Percentiles rank a stretch among this genome's conserved stretches.
phyloP scores from a whole-genome alignment of 2,329 filamentous ascomycete genomes.

The Hypoxylon sp. region DNA sequence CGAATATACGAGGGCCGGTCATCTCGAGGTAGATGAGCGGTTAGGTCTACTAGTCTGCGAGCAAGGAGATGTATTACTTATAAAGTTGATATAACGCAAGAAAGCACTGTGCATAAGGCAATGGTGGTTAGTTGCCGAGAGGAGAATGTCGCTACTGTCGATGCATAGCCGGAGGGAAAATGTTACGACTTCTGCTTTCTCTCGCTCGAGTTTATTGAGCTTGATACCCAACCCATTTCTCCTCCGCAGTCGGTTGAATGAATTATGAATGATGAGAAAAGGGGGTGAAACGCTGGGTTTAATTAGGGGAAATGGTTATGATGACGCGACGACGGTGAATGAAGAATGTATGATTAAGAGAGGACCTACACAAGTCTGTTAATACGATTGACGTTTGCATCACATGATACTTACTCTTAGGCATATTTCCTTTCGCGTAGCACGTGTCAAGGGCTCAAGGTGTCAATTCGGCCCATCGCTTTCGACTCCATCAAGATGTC shows the following conservation, averaged over 20 bases:
- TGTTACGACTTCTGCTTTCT: conserved; percentile 25
- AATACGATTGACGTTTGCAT: conserved; percentile 34
- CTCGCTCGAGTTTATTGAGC: conserved; percentile 19
- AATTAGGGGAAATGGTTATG: conserved; percentile 26
- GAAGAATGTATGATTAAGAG: conserved; percentile 36
- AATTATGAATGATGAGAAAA: conserved; percentile 27
- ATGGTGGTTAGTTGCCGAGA: conserved; percentile 18
- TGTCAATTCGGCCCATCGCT: conserved; percentile 29
- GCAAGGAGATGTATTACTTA: conserved; percentile 5
- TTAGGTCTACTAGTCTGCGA: conserved; percentile 24
- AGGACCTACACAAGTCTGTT: conserved; percentile 37
- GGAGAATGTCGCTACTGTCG: conserved; percentile 29
- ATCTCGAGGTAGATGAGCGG: conserved; percentile 15
- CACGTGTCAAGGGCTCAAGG: conserved; percentile 1
- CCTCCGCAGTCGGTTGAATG: conserved; percentile 8
- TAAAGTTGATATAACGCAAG: conserved; percentile 15
- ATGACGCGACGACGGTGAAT: conserved; percentile 14
- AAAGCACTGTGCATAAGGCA: conserved; percentile 31
- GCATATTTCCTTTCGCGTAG: not conserved
- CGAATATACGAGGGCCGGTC: not conserved
- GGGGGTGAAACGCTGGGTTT: not conserved
- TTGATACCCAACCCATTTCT: conserved; percentile 32
- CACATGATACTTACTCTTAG: not conserved
- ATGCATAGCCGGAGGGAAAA: conserved; percentile 41
- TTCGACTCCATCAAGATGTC: conserved; percentile 9